A percentile compares a stretch with the other conserved stretches of the same genome.
These are phyloP conservation scores for Coleophoma eucalyptorum DNA, from an alignment of 2,329 filamentous ascomycete genomes.

Conservation along the genomic window DNA sequence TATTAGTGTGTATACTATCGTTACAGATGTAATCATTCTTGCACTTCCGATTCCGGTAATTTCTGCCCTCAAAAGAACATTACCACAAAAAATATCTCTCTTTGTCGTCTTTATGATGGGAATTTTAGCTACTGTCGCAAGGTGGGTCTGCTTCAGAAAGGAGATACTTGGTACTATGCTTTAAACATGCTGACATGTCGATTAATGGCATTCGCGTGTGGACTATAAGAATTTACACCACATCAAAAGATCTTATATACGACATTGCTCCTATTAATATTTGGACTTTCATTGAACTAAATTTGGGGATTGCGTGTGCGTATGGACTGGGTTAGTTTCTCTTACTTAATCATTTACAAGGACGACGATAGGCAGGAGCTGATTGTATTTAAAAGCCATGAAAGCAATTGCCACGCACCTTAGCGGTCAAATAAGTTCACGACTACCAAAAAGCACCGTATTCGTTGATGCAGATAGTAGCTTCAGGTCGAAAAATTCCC, in stretches of 20 bases:
- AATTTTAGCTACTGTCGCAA: not conserved
- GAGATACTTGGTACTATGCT: not conserved
- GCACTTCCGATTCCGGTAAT: not conserved
- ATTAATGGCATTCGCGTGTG: not conserved
- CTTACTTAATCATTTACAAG: too few relatives aligned
- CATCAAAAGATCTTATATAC: not conserved
- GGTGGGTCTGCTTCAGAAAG: not conserved
- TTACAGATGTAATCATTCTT: not conserved
- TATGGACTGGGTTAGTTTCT: not conserved
- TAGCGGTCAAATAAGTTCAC: too few relatives aligned
- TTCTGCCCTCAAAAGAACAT: not conserved
- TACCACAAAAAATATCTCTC: not conserved
- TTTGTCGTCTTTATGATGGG: not conserved
- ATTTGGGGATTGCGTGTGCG: not conserved
- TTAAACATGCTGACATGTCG: not conserved
- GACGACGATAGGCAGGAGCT: too few relatives aligned
- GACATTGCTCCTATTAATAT: not conserved
- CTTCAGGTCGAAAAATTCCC: too few relatives aligned
- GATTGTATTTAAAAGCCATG: too few relatives aligned
- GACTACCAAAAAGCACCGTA: too few relatives aligned
- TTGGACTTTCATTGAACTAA: not conserved
- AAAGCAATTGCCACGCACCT: too few relatives aligned
- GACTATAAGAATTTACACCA: not conserved
- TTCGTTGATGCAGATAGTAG: too few relatives aligned
- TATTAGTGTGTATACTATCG: not conserved